Evolutionary conservation across 257 asterid species (phyloP).

Genomic region (Przewalskia tangutica): DNA sequence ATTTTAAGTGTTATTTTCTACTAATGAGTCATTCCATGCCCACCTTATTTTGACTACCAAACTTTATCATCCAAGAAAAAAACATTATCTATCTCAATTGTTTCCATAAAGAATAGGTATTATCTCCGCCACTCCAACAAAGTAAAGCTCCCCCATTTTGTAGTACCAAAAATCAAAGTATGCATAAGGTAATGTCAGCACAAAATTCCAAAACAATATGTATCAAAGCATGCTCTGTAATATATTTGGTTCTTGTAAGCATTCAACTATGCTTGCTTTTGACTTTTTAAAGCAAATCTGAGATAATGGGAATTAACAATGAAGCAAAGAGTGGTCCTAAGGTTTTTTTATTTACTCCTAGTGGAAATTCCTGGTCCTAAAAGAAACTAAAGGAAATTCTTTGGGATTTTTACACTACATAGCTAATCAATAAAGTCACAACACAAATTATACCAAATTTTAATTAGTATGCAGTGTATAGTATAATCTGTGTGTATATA

Average conservation of each 20-base stretch:
- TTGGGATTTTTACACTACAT: neutral
- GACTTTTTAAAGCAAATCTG: neutral
- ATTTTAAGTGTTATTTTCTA: neutral
- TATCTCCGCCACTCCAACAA: neutral
- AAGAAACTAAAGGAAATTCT: neutral
- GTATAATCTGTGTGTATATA: too few relatives aligned
- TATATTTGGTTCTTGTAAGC: neutral
- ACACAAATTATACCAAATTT: neutral
- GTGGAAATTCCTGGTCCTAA: neutral
- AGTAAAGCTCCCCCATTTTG: neutral
- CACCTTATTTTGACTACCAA: neutral
- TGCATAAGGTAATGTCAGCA: neutral
- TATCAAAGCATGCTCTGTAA: conserved; percentile 5
- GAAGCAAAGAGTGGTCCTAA: neutral
- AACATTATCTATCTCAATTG: neutral
- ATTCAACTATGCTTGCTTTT: neutral
- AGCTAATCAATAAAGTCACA: neutral
- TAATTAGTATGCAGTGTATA: neutral
- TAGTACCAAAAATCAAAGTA: neutral
- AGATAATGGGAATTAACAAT: neutral
- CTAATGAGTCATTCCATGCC: neutral
- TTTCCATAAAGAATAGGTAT: neutral
- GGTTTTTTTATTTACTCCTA: neutral
- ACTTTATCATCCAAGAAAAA: neutral
- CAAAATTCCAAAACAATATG: conserved; percentile 4